Evolutionary conservation across 1,139 yeast genomes (phyloP).

Genomic region (Lodderomyces parapsilosis): DNA sequence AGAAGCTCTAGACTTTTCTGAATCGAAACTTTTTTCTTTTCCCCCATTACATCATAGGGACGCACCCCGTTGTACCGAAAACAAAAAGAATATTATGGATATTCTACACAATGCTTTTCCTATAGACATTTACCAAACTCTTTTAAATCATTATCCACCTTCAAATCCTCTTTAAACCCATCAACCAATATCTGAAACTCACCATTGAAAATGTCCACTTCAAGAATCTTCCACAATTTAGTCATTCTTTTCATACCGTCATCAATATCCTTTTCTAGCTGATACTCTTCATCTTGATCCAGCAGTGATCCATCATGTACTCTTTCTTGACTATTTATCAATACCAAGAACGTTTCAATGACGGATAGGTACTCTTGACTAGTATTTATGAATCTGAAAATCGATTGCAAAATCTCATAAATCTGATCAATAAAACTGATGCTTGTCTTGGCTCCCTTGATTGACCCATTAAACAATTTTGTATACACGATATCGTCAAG

Average conservation of each 20-base stretch:
- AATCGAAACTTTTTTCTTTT: neutral
- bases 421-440: slow-evolving; percentile 45
- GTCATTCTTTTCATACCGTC: slow-evolving; percentile 22
- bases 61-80: neutral
- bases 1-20: neutral
- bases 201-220: slow-evolving; percentile 23
- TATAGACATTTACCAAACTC: slow-evolving; percentile 21
- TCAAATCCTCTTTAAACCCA: slow-evolving; percentile 28
- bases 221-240: slow-evolving; percentile 23
- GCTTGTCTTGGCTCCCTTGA: slow-evolving; percentile 40
- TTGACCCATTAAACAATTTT: slow-evolving; percentile 35
- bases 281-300: slow-evolving; percentile 1
- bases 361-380: slow-evolving; percentile 43
- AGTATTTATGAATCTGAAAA: slow-evolving; percentile 44
- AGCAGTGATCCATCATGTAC: no score
- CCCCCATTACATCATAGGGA: neutral
- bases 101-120: neutral
- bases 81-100: neutral
- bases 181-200: slow-evolving; percentile 22
- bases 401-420: slow-evolving; percentile 39
- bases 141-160: slow-evolving; percentile 23
- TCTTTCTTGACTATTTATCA: neutral
- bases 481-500: slow-evolving; percentile 36
- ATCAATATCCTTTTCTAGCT: slow-evolving; percentile 15
- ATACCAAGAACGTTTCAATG: slow-evolving; percentile 14